phyloP scores from a whole-genome alignment of 805 yeast species.

The Suhomyces sp. region DNA sequence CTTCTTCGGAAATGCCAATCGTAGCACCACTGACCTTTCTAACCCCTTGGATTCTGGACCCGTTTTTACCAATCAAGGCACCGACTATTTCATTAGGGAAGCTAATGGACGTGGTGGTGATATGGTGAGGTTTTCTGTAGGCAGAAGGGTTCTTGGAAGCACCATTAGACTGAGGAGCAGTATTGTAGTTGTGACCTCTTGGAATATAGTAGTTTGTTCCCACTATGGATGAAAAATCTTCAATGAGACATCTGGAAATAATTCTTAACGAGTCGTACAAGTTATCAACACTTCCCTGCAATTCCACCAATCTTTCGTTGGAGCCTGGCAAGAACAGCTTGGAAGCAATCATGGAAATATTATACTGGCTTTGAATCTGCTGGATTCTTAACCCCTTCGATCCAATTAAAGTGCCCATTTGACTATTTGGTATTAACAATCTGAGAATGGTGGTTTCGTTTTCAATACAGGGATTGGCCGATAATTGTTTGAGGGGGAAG shows the following conservation, averaged over 20 bases:
- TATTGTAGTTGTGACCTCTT: slow-evolving; percentile 16
- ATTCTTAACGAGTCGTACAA: slow-evolving; percentile 56
- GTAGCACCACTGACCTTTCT: slow-evolving; percentile 75
- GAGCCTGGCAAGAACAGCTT: slow-evolving; percentile 79
- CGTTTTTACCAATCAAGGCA: slow-evolving; percentile 83
- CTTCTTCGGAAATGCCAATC: slow-evolving; percentile 71
- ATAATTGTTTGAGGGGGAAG: slow-evolving; percentile 59
- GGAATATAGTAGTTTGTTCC: slow-evolving; percentile 67
- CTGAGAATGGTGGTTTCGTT: slow-evolving; percentile 58
- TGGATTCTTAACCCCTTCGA: slow-evolving; percentile 78
- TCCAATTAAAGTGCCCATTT: slow-evolving; percentile 87
- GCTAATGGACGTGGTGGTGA: slow-evolving; percentile 40
- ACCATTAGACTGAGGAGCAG: not conserved
- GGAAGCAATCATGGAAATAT: slow-evolving; percentile 82
- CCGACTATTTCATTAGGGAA: slow-evolving; percentile 86
- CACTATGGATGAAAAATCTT: slow-evolving; percentile 66
- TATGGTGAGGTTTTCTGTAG: slow-evolving; percentile 21
- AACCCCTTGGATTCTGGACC: slow-evolving; percentile 81
- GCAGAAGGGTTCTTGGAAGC: slow-evolving; percentile 1
- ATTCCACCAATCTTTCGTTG: slow-evolving; percentile 81
- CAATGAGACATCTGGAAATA: slow-evolving; percentile 68
- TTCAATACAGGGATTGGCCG: slow-evolving; percentile 48
- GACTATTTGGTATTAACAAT: slow-evolving; percentile 75
- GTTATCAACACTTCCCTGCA: slow-evolving; percentile 72
- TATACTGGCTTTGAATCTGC: slow-evolving; percentile 63